Percentiles rank a stretch among this genome's conserved stretches.
These are phyloP conservation scores for Hyphodiscus sp. DNA, from an alignment of 2,329 filamentous ascomycete species.

Conservation along the genomic window DNA sequence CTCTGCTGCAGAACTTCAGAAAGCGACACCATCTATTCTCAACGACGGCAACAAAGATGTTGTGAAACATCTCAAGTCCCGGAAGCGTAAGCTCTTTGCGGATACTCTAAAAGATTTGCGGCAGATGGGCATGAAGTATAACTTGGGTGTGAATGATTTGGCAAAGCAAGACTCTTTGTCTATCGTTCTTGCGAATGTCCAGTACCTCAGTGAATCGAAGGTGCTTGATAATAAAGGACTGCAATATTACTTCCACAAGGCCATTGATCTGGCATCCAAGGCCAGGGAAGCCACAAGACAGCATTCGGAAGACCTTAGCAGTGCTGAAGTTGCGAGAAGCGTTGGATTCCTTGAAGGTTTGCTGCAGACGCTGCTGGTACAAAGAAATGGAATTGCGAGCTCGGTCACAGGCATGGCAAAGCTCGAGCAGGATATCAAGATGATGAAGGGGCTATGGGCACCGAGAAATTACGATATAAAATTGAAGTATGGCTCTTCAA, in stretches of 20 bases:
- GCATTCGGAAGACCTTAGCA: conserved; percentile 79
- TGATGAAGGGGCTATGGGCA: conserved; percentile 35
- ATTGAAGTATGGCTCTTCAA: conserved; percentile 2
- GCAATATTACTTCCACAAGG: conserved; percentile 72
- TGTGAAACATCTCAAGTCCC: conserved; percentile 82
- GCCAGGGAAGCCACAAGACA: conserved; percentile 61
- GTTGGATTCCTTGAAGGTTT: conserved; percentile 84
- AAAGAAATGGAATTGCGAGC: conserved; percentile 40
- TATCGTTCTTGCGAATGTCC: conserved; percentile 56
- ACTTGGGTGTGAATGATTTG: conserved; percentile 68
- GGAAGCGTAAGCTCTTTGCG: conserved; percentile 84
- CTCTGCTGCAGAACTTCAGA: conserved; percentile 67
- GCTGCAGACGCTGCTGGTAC: conserved; percentile 56
- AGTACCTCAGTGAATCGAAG: conserved; percentile 30
- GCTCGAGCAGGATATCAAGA: conserved; percentile 19
- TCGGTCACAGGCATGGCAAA: conserved; percentile 9
- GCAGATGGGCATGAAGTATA: conserved; percentile 84
- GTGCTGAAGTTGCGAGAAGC: conserved; percentile 71
- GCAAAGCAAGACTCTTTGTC: conserved; percentile 66
- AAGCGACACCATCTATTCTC: conserved; percentile 73
- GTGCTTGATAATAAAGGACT: conserved; percentile 35
- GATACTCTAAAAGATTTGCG: conserved; percentile 79
- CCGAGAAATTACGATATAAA: conserved; percentile 28
- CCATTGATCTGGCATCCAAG: conserved; percentile 65
- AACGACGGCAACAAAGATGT: conserved; percentile 80